Conservation (phyloP, 2,329 filamentous ascomycete species). For the Trichoderma sp. region DNA sequence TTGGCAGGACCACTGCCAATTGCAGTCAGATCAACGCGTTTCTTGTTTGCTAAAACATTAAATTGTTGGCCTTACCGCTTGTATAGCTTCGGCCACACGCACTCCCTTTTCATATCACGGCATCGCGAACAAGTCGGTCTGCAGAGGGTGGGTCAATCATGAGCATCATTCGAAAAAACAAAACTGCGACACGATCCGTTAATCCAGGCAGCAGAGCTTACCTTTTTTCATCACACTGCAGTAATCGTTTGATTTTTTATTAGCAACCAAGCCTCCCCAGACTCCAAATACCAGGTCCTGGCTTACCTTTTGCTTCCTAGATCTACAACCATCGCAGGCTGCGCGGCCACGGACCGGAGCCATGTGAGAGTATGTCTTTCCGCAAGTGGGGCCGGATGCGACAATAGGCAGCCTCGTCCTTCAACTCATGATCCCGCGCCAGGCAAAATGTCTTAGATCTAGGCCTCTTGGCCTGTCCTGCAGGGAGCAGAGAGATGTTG, state of each 20-base stretch:
- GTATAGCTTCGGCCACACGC: conserved; percentile 15
- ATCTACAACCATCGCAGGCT: conserved; percentile 17
- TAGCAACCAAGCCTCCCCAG: neutral
- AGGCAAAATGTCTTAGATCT: neutral
- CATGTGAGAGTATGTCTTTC: conserved; percentile 15
- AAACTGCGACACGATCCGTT: neutral
- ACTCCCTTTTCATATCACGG: conserved; percentile 14
- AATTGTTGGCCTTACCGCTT: conserved; percentile 14
- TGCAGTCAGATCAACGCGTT: neutral
- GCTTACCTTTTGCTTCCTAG: conserved; percentile 16
- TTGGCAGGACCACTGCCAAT: conserved; percentile 3
- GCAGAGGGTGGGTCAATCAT: neutral
- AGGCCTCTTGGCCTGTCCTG: neutral
- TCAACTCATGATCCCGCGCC: conserved; percentile 11
- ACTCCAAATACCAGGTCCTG: too few relatives aligned
- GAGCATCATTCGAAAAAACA: neutral
- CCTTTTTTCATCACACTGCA: conserved; percentile 14
- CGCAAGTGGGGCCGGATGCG: conserved; percentile 13
- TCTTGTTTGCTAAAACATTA: neutral
- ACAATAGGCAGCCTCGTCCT: neutral
- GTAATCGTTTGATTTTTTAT: neutral
- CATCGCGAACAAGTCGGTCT: conserved; percentile 14
- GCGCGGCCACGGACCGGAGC: conserved; percentile 18
- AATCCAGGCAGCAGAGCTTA: neutral
- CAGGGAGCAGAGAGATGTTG: neutral